A percentile compares a stretch with the other conserved stretches of the same genome.
phyloP scores from a whole-genome alignment of 164 flowering plant genomes.

The Magnolia officinalis region DNA sequence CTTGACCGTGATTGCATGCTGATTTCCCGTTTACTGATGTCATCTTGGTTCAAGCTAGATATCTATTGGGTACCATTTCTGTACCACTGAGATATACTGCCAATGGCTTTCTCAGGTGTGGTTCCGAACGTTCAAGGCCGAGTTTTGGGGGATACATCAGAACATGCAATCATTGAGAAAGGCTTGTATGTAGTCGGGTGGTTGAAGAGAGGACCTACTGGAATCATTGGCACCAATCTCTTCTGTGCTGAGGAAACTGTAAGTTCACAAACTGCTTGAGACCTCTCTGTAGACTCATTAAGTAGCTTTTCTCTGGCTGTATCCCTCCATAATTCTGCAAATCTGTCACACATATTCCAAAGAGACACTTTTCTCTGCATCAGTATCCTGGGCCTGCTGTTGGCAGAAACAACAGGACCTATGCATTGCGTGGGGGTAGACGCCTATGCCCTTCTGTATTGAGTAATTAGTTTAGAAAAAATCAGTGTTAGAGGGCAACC shows the following conservation, averaged over 20 bases:
- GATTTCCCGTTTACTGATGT: not conserved
- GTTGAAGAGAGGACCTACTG: constrained; percentile 98
- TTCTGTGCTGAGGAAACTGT: constrained; percentile 97
- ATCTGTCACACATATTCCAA: not conserved
- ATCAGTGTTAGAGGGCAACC: no score
- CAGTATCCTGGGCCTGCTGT: not conserved
- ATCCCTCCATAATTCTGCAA: not conserved
- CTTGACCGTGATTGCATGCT: not conserved
- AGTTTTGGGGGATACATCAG: constrained; percentile 44
- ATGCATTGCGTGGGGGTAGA: not conserved
- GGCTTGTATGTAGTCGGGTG: constrained; percentile 93
- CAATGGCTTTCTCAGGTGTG: constrained; percentile 43
- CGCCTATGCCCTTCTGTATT: no score
- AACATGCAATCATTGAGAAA: constrained; percentile 33
- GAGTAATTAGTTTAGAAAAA: not conserved
- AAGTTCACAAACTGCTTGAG: constrained; percentile 19
- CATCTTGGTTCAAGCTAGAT: not conserved
- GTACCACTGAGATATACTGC: not conserved
- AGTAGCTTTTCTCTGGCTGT: not conserved
- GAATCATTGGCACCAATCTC: constrained; percentile 89
- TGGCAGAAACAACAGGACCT: not conserved
- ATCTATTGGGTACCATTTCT: not conserved
- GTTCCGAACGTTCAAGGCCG: constrained; percentile 82
- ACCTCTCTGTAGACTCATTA: not conserved
- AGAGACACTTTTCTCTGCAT: not conserved